Percentiles rank a stretch among this genome's conserved stretches.
Conservation (phyloP, 1,284 basidiomycete species). For the Coriolopsis trogii region DNA sequence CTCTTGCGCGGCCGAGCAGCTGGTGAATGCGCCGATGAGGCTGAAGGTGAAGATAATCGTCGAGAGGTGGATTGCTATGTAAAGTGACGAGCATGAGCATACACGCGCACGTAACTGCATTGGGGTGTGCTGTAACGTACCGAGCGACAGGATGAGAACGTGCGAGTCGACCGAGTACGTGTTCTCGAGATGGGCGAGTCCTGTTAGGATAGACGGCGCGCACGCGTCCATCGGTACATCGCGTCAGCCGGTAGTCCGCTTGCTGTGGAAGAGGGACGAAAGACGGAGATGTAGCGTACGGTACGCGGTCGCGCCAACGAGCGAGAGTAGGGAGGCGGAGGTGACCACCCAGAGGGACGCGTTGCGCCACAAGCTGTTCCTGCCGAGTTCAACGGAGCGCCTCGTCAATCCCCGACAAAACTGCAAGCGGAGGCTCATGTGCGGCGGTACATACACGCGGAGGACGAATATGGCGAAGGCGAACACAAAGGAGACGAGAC, state of each 20-base stretch:
- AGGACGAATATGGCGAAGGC: not conserved
- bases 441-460: not conserved
- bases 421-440: not conserved
- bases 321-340: not conserved
- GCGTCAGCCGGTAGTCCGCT: not conserved
- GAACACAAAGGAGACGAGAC: not conserved
- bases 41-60: not conserved
- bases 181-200: too few relatives aligned
- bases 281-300: not conserved
- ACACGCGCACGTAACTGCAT: not conserved
- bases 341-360: not conserved
- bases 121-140: not conserved
- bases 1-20: not conserved
- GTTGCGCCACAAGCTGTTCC: not conserved
- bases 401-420: not conserved
- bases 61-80: not conserved
- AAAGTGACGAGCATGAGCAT: not conserved
- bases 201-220: too few relatives aligned
- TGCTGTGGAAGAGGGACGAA: not conserved
- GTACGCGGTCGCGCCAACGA: not conserved
- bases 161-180: not conserved
- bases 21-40: too few relatives aligned
- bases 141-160: not conserved
- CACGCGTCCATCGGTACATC: not conserved
- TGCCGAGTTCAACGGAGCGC: too few relatives aligned